phyloP scores from a whole-genome alignment of 345 rosid species.

The Odontarrhena argentea region DNA sequence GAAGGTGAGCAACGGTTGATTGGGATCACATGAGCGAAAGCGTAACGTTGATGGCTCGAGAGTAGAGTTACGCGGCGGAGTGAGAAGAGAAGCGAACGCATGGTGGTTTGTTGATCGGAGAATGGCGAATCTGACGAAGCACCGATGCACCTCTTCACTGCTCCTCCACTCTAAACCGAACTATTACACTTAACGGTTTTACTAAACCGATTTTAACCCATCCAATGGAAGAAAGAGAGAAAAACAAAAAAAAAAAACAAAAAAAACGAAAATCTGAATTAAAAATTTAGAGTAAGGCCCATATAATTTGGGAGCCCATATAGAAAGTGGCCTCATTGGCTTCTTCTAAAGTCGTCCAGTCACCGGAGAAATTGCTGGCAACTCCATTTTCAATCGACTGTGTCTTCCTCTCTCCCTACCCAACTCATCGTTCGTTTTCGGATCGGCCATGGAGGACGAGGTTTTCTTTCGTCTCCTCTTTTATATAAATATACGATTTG shows the following conservation, averaged over 20 bases:
- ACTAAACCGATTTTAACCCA: slow-evolving; percentile 13
- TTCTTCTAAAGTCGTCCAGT: slow-evolving; percentile 18
- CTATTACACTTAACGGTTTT: background rate
- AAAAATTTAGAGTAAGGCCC: slow-evolving; percentile 12
- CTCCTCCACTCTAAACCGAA: slow-evolving; percentile 12
- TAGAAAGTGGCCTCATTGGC: slow-evolving; percentile 15
- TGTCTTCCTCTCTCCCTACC: slow-evolving; percentile 11
- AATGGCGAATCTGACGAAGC: background rate
- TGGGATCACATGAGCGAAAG: slow-evolving; percentile 26
- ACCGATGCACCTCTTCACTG: slow-evolving; percentile 11
- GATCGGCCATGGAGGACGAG: slow-evolving; percentile 43
- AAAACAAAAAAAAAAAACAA: too few species aligned
- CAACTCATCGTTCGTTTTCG: slow-evolving; percentile 20
- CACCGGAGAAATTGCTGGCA: slow-evolving; percentile 29
- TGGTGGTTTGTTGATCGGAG: background rate
- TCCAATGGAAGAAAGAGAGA: background rate
- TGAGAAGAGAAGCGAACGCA: slow-evolving; percentile 32
- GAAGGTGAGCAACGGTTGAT: background rate
- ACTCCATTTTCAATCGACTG: slow-evolving; percentile 18
- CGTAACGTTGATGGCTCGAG: slow-evolving; percentile 29
- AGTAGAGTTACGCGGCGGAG: slow-evolving; percentile 24
- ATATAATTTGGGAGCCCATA: slow-evolving; percentile 22
- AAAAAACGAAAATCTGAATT: too few species aligned
- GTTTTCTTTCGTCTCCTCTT: background rate
- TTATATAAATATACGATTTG: background rate